Percentiles rank a stretch among this genome's conserved stretches.
Conservation (phyloP, 73 alveolate species). For the Paramecium sexaurelia region DNA sequence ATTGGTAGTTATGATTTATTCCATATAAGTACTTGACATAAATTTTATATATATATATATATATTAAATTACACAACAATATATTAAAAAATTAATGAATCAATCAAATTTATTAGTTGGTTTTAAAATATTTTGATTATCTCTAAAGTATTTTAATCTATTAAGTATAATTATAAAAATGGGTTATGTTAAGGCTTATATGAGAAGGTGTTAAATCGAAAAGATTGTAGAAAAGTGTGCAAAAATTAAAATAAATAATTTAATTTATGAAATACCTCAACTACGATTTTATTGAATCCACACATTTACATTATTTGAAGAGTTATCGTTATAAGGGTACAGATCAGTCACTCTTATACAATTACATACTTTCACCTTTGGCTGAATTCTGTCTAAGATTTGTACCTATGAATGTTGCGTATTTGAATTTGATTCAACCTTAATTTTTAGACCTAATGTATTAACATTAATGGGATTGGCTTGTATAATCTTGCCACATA, state of each 20-base stretch:
- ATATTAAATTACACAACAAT: neutral
- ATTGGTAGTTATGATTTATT: constrained; percentile 81
- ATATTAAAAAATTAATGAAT: neutral
- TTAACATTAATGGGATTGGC: neutral
- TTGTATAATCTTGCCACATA: neutral
- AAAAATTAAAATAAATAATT: neutral
- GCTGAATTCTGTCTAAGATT: constrained; percentile 18
- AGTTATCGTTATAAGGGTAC: constrained; percentile 8
- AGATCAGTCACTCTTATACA: constrained; percentile 16
- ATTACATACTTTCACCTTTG: neutral
- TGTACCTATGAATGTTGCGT: constrained; percentile 29
- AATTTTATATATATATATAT: constrained; percentile 39
- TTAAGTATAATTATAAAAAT: neutral
- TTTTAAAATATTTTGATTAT: neutral
- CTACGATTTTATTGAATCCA: neutral
- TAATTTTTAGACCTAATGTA: constrained; percentile 6
- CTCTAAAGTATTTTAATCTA: neutral
- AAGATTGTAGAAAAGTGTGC: neutral
- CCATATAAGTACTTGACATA: constrained; percentile 90
- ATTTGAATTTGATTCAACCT: neutral
- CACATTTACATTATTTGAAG: neutral
- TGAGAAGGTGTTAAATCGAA: neutral
- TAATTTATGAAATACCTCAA: neutral
- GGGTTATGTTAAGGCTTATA: neutral
- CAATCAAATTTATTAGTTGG: neutral